Base-by-base conservation (phyloP, 1,284 basidiomycete species). In the Sanghuangporus baumii region DNA sequence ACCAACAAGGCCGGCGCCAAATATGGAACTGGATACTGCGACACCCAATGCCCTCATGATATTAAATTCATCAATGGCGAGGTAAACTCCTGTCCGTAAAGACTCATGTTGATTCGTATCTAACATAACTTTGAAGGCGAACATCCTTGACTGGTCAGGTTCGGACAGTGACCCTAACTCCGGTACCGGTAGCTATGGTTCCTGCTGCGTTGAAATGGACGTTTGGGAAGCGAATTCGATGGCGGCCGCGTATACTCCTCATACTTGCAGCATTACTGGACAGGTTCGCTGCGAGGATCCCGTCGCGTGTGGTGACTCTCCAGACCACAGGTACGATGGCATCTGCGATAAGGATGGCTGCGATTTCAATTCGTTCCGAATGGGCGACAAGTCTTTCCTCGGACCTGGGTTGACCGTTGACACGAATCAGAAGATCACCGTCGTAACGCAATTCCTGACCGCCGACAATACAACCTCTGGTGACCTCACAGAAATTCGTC, bases 21-120 rank as follows among this genome's bases (percentile, higher is more conserved):
- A 69, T 83, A 81, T 71, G 82, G 82, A 61, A 83, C 81, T 55
- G 81, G 81, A 7, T 83, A 83, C 73, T 84, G 81, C 69, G 81
- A 83, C 70, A 77, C 82, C 14, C 82, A 85, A 70, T 85, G 83
- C 75, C 82, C 82, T 2, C 76, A 77, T 14, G 81, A 82, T 66
- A 74, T 83, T 71, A 84, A 83, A 70, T 83, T 82, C 71, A 82
- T 83, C 69, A 77, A 79, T 70, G 82, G 82, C 64, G 69, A 74
- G 74, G 82, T 82, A 67, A 61, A 74, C 66, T 31, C 14, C 56
- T 50, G 51, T 54, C 8, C 38, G 20, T 34, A 51, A 8, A 23
- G 55, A 14, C 18, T 26, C 50, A 26, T 14, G 7, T n/a, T 20
- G 16, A 12, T 46, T 46, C 16, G 20, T 46, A 18, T n/a, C 43